A percentile compares a stretch with the other conserved stretches of the same genome.
phyloP scores from a whole-genome alignment of 2,329 filamentous ascomycete genomes.

The Colletotrichum sp. region DNA sequence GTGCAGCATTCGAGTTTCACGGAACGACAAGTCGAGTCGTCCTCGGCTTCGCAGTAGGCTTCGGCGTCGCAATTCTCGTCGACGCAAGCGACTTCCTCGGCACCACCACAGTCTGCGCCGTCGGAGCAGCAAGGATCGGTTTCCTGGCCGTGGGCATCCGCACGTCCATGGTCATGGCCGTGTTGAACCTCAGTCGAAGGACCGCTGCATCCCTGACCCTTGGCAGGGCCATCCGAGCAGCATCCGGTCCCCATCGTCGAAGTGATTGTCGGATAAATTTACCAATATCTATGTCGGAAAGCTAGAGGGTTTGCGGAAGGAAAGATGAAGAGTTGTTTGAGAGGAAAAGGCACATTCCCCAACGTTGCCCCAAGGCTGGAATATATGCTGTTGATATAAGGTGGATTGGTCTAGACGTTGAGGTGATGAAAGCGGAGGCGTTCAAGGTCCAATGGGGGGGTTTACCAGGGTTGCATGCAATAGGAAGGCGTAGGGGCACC shows the following conservation, averaged over 20 bases:
- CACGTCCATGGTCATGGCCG: neutral
- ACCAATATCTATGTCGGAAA: neutral
- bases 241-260: constrained; percentile 20
- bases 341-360: neutral
- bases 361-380: neutral
- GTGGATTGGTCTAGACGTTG: neutral
- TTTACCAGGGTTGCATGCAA: neutral
- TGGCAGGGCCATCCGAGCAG: constrained; percentile 17
- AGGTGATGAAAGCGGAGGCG: neutral
- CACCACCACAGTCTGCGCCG: neutral
- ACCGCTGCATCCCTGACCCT: neutral
- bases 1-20: constrained; percentile 28
- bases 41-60: constrained; percentile 23
- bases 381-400: neutral
- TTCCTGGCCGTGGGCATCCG: neutral
- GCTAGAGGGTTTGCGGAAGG: neutral
- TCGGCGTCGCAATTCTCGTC: constrained; percentile 16
- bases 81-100: neutral
- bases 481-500: neutral
- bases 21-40: constrained; percentile 11
- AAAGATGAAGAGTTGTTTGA: neutral
- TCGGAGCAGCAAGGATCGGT: neutral
- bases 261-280: neutral
- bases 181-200: neutral
- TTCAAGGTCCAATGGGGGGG: neutral